Evolutionary conservation across 352 stramenopile genomes (phyloP).

Genomic region (Phytophthora europaea): DNA sequence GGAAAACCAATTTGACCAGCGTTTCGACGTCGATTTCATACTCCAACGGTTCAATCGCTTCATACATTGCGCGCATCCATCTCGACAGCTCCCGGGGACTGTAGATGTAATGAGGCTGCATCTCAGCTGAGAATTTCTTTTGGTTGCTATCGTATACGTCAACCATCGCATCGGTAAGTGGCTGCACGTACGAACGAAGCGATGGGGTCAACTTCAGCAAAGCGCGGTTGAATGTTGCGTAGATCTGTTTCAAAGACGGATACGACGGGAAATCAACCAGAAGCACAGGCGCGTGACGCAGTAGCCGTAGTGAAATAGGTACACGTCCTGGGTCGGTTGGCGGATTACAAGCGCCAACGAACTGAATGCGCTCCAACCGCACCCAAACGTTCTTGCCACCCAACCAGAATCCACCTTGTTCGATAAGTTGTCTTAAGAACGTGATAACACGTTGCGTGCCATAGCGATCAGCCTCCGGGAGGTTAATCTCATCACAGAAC

Average conservation of each 20-base stretch:
- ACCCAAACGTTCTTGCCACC: conserved; percentile 94
- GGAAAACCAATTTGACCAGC: conserved; percentile 98
- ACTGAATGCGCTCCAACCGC: conserved; percentile 94
- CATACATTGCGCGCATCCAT: conserved; percentile 99
- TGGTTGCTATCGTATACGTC: conserved; percentile 99
- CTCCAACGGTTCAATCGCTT: conserved; percentile 97
- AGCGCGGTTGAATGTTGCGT: conserved; percentile 99
- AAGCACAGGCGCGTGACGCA: conserved; percentile 98
- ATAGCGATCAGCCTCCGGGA: conserved; percentile 98
- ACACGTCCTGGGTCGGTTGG: conserved; percentile 99
- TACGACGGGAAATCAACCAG: conserved; percentile 99
- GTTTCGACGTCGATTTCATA: conserved; percentile 96
- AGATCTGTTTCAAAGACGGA: conserved; percentile 98
- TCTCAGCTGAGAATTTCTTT: conserved; percentile 94
- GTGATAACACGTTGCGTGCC: conserved; percentile 99
- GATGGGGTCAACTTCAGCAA: conserved; percentile 99
- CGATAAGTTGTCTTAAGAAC: conserved; percentile 98
- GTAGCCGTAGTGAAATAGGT: conserved; percentile 96
- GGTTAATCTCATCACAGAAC: conserved; percentile 99
- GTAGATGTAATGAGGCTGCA: conserved; percentile 99
- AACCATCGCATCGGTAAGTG: conserved; percentile 99
- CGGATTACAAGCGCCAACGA: conserved; percentile 99
- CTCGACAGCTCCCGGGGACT: conserved; percentile 98
- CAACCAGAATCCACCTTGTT: conserved; percentile 95
- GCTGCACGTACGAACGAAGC: conserved; percentile 96